Percentiles rank a stretch among this genome's conserved stretches.
Evolutionary conservation across 2,329 filamentous ascomycete genomes (phyloP).

Genomic region (Clonostachys rosea): DNA sequence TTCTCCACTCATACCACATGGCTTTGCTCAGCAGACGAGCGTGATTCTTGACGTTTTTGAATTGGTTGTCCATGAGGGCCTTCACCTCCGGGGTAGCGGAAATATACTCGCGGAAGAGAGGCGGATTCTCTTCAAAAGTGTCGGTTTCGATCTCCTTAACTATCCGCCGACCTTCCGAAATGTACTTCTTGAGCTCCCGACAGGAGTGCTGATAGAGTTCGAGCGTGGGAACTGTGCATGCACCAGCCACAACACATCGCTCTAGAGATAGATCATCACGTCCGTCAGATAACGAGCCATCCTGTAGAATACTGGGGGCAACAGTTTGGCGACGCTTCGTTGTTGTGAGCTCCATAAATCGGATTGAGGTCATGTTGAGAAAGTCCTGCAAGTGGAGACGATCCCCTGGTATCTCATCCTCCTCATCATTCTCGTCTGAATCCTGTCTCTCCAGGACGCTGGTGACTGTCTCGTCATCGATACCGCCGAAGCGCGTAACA

Average conservation of each 20-base stretch:
- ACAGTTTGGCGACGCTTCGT: constrained; percentile 88
- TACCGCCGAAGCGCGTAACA: constrained; percentile 50
- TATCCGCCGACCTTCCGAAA: constrained; percentile 84
- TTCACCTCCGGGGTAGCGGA: constrained; percentile 80
- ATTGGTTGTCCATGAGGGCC: constrained; percentile 87
- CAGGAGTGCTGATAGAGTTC: constrained; percentile 95
- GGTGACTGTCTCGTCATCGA: constrained; percentile 39
- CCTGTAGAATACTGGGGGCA: constrained; percentile 46
- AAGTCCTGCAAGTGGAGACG: constrained; percentile 87
- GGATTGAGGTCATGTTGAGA: constrained; percentile 89
- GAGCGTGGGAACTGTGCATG: constrained; percentile 87
- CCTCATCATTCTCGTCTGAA: constrained; percentile 45
- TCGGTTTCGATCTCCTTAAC: constrained; percentile 88
- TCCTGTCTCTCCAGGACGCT: constrained; percentile 17
- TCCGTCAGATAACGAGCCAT: constrained; percentile 30
- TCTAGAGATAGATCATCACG: constrained; percentile 60
- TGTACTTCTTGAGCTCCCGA: constrained; percentile 94
- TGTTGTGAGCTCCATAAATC: constrained; percentile 97
- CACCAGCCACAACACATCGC: constrained; percentile 79
- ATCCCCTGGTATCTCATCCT: too few species aligned
- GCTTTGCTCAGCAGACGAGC: constrained; percentile 87
- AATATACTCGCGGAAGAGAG: constrained; percentile 88
- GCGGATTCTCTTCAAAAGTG: constrained; percentile 84
- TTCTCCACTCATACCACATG: constrained; percentile 98
- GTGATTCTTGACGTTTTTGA: constrained; percentile 95